Conservation (phyloP, 352 stramenopile genomes). For the Phytophthora ramorum region DNA sequence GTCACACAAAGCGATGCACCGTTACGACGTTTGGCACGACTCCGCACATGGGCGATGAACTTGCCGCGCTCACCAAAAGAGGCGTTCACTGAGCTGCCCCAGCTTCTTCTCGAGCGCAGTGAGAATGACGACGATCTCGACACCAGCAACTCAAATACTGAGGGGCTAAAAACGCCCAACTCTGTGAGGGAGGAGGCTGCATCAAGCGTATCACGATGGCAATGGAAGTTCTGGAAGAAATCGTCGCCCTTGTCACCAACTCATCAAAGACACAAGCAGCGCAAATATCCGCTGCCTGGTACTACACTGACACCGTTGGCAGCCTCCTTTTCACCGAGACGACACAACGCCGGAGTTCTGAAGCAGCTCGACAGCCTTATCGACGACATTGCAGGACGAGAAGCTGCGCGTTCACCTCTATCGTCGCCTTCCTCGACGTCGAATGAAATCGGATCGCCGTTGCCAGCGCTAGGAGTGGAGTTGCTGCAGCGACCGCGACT, state of each 20-base stretch:
- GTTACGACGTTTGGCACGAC: conserved; percentile 16
- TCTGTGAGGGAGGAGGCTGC: conserved; percentile 13
- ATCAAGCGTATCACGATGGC: conserved; percentile 20
- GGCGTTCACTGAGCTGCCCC: conserved; percentile 10
- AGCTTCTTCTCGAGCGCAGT: conserved; percentile 32
- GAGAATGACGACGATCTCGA: conserved; percentile 33
- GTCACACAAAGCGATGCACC: background rate
- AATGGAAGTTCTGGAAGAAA: conserved; percentile 36
- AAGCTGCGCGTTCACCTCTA: conserved; percentile 1
- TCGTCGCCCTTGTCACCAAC: background rate
- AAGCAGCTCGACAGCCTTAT: conserved; percentile 20
- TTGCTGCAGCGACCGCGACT: conserved; percentile 55
- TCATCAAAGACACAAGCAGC: conserved; percentile 25
- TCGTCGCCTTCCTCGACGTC: background rate
- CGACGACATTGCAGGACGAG: conserved; percentile 10
- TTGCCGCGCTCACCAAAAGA: background rate
- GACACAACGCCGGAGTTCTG: background rate
- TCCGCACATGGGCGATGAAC: conserved; percentile 20
- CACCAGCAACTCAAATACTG: background rate
- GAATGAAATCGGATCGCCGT: conserved; percentile 4
- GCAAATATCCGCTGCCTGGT: conserved; percentile 21
- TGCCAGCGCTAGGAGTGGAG: conserved; percentile 47
- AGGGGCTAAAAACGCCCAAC: conserved; percentile 3
- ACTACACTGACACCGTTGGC: conserved; percentile 16
- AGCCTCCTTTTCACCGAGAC: conserved; percentile 12